These are phyloP conservation scores for Abelmoschus esculentus DNA, from an alignment of 345 rosid species.

Conservation along the genomic window DNA sequence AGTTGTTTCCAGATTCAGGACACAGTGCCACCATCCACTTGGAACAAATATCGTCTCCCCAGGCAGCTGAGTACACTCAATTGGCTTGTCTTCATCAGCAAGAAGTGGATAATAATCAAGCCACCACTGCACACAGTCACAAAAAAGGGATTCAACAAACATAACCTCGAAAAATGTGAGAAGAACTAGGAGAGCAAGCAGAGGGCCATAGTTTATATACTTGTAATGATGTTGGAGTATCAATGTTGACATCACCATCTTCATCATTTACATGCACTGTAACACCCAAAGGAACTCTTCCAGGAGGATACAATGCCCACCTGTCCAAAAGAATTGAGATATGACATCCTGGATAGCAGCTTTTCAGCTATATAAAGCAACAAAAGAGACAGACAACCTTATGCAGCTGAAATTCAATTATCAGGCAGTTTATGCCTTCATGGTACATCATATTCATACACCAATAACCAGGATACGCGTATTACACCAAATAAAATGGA, in stretches of 20 bases:
- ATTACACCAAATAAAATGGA: not conserved
- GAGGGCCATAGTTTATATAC: constrained; percentile 26
- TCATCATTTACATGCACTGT: constrained; percentile 93
- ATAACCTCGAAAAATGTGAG: constrained; percentile 1
- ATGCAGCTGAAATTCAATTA: not conserved
- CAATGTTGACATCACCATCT: constrained; percentile 89
- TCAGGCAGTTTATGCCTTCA: not conserved
- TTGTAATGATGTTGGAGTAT: constrained; percentile 87
- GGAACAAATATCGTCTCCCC: constrained; percentile 96
- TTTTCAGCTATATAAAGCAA: constrained; percentile 9
- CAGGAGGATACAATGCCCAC: constrained; percentile 99
- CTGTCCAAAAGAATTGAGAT: constrained; percentile 32
- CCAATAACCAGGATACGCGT: not conserved
- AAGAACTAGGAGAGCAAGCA: constrained; percentile 13
- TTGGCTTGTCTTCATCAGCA: constrained; percentile 84
- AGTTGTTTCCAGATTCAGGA: constrained; percentile 81
- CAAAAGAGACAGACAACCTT: not conserved
- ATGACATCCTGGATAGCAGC: constrained; percentile 10
- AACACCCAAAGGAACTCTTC: constrained; percentile 91
- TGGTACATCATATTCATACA: not conserved
- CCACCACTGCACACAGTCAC: constrained; percentile 70
- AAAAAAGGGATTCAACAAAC: constrained; percentile 1
- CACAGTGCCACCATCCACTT: constrained; percentile 99
- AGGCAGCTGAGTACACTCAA: constrained; percentile 79
- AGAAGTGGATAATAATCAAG: constrained; percentile 90